Percentiles rank a stretch among this genome's conserved stretches.
Evolutionary conservation across 352 stramenopile genomes (phyloP).

Genomic region (Phytophthora citrophthora): DNA sequence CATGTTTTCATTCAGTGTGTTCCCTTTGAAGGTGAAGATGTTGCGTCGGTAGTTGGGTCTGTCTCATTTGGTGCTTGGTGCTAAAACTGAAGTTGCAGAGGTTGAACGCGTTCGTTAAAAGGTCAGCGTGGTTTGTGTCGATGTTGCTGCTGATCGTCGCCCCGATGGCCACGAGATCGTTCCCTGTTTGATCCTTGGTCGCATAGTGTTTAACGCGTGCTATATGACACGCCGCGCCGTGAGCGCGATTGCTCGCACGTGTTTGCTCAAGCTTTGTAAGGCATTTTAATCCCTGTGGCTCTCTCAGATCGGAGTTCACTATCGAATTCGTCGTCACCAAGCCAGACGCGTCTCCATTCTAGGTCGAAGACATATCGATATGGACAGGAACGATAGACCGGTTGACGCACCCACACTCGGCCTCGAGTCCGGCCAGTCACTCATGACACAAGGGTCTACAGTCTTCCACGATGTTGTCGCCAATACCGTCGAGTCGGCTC

Average conservation of each 20-base stretch:
- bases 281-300: slow-evolving; percentile 14
- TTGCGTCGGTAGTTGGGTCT: background rate
- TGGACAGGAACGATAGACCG: too few species aligned
- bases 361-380: too few species aligned
- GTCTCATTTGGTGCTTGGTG: slow-evolving; percentile 19
- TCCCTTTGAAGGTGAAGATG: too few species aligned
- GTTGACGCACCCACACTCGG: too few species aligned
- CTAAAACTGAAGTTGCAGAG: slow-evolving; percentile 5
- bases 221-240: slow-evolving; percentile 14
- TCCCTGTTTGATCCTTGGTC: slow-evolving; percentile 12
- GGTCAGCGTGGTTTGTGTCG: background rate
- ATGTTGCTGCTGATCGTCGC: background rate
- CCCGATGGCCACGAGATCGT: slow-evolving; percentile 13
- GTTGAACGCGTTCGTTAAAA: too few species aligned
- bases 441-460: slow-evolving; percentile 27
- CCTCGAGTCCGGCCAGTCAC: slow-evolving; percentile 18
- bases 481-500: slow-evolving; percentile 23
- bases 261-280: slow-evolving; percentile 12
- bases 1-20: background rate
- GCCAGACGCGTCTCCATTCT: background rate
- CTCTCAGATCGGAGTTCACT: slow-evolving; percentile 8
- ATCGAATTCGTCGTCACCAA: slow-evolving; percentile 7
- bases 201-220: slow-evolving; percentile 11
- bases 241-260: slow-evolving; percentile 10
- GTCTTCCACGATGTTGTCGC: slow-evolving; percentile 35